Base-by-base conservation (phyloP, 1,284 basidiomycete species). In the Ceratobasidium sp. region DNA sequence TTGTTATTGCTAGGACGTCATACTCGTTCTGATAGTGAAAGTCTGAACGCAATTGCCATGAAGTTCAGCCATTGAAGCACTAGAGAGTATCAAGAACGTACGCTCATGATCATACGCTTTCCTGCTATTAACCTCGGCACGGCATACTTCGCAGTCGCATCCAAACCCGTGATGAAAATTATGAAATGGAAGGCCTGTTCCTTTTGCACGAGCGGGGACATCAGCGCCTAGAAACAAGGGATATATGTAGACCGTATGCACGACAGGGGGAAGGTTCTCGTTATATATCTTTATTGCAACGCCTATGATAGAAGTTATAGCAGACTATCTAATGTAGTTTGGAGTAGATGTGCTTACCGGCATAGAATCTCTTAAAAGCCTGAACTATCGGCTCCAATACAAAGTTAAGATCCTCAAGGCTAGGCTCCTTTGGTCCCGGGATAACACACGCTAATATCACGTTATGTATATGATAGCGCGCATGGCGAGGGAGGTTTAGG, bases 341-440 rank as follows among this genome's bases (percentile, higher is more conserved):
- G 13, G 39, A 53, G 47, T 31, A 37, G 37, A 20, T 11, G n/a
- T 2, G 33, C 51, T 37, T 39, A 68, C 66, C 66, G 13, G 66
- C 66, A 54, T 68, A 68, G 1, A 68, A n/a, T 23, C 37, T 15
- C 42, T 58, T 51, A 35, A 71, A 77, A 1, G 31, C 11, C n/a
- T 64, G 47, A 39, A 77, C 65, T 28, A 80, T 51, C 13, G 68
- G 76, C 33, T 80, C 76, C 7, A 79, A 49, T 2, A 79, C 64
- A 20, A 65, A 49, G 63, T 80, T 81, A 6, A 81, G 31, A 45
- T 80, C 49, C 54, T 80, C 79, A 0, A 77, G 54, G 3, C 74
- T 76, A 6, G 80, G 80, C 58, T 81, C 80, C 2, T 49, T 47
- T 11, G 80, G 80, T 6, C 80, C 80, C 10, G 80, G 76, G 26